These are phyloP conservation scores for Tolypocladium nubicola DNA, from an alignment of 2,329 filamentous ascomycete species.

Conservation along the genomic window DNA sequence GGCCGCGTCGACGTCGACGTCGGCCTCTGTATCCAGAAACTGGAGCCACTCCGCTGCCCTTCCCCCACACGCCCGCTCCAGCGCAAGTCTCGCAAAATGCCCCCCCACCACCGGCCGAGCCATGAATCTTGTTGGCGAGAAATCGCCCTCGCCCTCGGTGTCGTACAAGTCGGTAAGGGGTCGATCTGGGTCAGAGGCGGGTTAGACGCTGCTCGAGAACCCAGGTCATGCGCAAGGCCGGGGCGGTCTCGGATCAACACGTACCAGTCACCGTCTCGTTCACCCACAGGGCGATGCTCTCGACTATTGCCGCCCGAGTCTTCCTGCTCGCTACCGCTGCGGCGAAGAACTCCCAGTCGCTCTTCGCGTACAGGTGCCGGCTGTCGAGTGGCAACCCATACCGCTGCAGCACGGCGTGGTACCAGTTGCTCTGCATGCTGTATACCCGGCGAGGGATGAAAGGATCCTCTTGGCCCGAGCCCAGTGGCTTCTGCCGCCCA, in stretches of 20 bases:
- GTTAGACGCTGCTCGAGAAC: not conserved
- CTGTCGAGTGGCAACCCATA: conserved; percentile 78
- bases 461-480: conserved; percentile 12
- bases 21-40: conserved; percentile 28
- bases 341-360: conserved; percentile 85
- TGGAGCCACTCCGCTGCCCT: conserved; percentile 47
- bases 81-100: conserved; percentile 76
- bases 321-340: conserved; percentile 63
- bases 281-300: conserved; percentile 68
- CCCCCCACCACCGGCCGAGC: conserved; percentile 76
- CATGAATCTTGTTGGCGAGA: conserved; percentile 66
- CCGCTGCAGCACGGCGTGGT: conserved; percentile 64
- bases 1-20: conserved; percentile 1
- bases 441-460: conserved; percentile 73
- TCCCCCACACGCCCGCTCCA: conserved; percentile 69
- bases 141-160: conserved; percentile 67
- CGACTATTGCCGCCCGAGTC: conserved; percentile 60
- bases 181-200: conserved; percentile 34
- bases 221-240: not conserved
- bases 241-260: conserved; percentile 6
- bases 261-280: conserved; percentile 65
- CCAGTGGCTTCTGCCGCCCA: conserved; percentile 11
- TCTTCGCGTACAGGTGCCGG: conserved; percentile 77
- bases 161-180: conserved; percentile 76
- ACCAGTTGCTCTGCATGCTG: conserved; percentile 71